Evolutionary conservation across 139 green algal species (phyloP).

Genomic region (Zygnema cylindricum): DNA sequence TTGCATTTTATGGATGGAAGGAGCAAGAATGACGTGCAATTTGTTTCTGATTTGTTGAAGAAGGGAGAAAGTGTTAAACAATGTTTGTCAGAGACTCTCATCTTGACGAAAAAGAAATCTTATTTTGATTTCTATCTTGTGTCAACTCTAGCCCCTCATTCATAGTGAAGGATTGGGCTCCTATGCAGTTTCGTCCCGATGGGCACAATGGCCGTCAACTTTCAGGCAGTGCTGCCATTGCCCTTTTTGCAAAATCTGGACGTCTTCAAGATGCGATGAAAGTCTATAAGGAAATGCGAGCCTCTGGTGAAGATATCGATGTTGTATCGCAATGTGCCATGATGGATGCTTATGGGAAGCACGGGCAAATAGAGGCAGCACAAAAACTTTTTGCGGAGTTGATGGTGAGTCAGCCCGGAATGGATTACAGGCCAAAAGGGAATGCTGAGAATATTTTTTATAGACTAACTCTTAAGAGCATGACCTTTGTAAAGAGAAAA

Average conservation of each 20-base stretch:
- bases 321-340: neutral
- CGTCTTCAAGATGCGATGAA: neutral
- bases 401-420: neutral
- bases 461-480: too few relatives aligned
- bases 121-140: too few relatives aligned
- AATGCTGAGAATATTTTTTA: too few relatives aligned
- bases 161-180: neutral
- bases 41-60: too few relatives aligned
- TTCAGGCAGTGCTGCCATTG: neutral
- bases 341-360: neutral
- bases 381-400: neutral
- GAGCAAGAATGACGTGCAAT: too few relatives aligned
- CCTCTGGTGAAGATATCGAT: neutral
- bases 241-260: neutral
- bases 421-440: too few relatives aligned
- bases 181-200: neutral
- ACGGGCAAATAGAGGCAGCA: neutral
- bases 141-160: too few relatives aligned
- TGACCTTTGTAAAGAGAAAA: neutral
- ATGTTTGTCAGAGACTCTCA: too few relatives aligned
- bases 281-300: neutral
- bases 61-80: too few relatives aligned
- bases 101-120: too few relatives aligned
- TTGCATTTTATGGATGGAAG: too few relatives aligned
- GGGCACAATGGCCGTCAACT: neutral